These are phyloP conservation scores for Gilbertella persicaria DNA, from an alignment of 371 early-diverging fungal species.

Conservation along the genomic window DNA sequence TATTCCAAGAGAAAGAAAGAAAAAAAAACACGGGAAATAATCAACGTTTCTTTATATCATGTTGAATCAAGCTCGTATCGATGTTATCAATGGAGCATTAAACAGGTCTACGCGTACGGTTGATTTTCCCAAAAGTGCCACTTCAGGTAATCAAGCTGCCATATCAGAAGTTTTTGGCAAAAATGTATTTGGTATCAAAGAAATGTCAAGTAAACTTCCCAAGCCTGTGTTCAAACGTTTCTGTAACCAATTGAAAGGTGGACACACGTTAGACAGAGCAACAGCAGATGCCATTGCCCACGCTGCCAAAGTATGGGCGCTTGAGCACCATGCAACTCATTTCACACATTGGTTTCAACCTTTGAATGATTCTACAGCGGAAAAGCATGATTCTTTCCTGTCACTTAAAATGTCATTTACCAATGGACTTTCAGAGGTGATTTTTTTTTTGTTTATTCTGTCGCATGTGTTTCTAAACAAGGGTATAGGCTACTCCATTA, in stretches of 20 bases:
- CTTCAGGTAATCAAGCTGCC: conserved; percentile 61
- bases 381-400: conserved; percentile 98
- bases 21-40: too few species aligned
- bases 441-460: neutral
- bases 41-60: too few species aligned
- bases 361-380: conserved; percentile 96
- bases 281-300: conserved; percentile 98
- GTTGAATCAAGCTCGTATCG: conserved; percentile 53
- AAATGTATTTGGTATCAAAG: conserved; percentile 89
- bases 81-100: conserved; percentile 48
- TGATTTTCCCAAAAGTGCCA: conserved; percentile 71
- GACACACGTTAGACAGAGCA: conserved; percentile 81
- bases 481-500: conserved; percentile 68
- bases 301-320: conserved; percentile 96
- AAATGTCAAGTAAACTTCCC: conserved; percentile 85
- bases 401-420: conserved; percentile 74
- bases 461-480: neutral
- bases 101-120: conserved; percentile 58
- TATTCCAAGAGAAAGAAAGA: too few species aligned
- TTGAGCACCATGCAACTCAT: conserved; percentile 94
- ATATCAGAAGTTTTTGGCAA: conserved; percentile 86
- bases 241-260: conserved; percentile 85
- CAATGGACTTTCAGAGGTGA: conserved; percentile 74
- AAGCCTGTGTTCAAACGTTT: conserved; percentile 93
- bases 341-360: conserved; percentile 99